These are phyloP conservation scores for Colletotrichum eleusines DNA, from an alignment of 2,329 filamentous ascomycete species.

Conservation along the genomic window DNA sequence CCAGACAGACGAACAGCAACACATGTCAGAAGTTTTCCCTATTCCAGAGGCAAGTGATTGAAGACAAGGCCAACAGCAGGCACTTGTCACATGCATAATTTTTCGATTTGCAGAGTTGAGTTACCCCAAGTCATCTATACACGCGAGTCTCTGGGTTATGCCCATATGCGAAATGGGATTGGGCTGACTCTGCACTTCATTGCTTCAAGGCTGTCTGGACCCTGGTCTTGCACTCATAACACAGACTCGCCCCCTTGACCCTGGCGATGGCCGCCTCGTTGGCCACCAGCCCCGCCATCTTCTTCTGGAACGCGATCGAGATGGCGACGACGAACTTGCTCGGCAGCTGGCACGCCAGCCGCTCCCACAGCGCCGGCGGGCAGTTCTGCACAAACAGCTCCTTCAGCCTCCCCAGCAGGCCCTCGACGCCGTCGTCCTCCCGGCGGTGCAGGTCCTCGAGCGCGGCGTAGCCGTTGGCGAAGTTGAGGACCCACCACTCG, in stretches of 20 bases:
- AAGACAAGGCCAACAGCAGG: background rate
- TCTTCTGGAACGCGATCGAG: conserved; percentile 36
- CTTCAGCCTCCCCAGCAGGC: conserved; percentile 2
- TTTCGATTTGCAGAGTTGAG: background rate
- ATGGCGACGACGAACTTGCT: conserved; percentile 23
- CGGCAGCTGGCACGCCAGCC: conserved; percentile 23
- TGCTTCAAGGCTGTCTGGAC: conserved; percentile 24
- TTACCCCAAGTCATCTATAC: too few species aligned
- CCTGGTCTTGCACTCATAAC: conserved; percentile 38
- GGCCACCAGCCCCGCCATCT: conserved; percentile 25
- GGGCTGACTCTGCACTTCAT: background rate
- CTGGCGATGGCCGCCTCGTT: conserved; percentile 35
- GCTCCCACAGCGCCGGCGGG: conserved; percentile 21
- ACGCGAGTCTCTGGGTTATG: background rate
- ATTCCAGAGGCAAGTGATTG: background rate
- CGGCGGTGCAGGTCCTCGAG: conserved; percentile 22
- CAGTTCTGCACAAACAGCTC: conserved; percentile 30
- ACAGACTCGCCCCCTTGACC: conserved; percentile 32
- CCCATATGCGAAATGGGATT: background rate
- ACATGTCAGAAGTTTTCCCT: conserved; percentile 11
- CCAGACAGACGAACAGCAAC: conserved; percentile 22
- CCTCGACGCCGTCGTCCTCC: conserved; percentile 27
- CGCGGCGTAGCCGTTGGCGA: conserved; percentile 31
- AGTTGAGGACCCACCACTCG: conserved; percentile 35
- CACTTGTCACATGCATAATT: background rate